Base-by-base conservation (phyloP, 352 stramenopile genomes). In the Peronospora farinosa region DNA sequence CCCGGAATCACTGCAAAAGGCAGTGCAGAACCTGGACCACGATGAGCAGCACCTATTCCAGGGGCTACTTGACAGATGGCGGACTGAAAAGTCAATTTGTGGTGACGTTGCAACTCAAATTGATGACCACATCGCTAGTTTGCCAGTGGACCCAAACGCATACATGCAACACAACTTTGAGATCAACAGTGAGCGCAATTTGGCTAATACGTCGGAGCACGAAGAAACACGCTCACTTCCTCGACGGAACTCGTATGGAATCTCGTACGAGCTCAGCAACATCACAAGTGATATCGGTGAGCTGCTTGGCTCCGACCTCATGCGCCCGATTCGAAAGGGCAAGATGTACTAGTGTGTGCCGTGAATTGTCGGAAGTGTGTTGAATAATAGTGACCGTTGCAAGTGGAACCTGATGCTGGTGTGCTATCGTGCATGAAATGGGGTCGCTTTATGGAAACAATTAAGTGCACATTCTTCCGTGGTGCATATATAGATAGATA, bases 401-500 rank as follows among this genome's bases (percentile, higher is more conserved):
- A 27, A 27, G 23, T 27, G 23, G 3, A 27, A 27, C 3, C 23
- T 7, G 23, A 27, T 27, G 23, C 23, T 27, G 23, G 23, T 27
- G 23, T 27, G 23, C 23, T 27, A 5, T 27, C 3, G 1, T 27
- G 23, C 23, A 2, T 27, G 23, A 27, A 27, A 27, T 27, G 23
- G 5, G 23, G 23, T n/a, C n/a, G n/a, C n/a, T n/a, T n/a, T n/a
- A n/a, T n/a, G n/a, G n/a, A n/a, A n/a, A n/a, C n/a, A n/a, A n/a
- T n/a, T n/a, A n/a, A n/a, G n/a, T n/a, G n/a, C n/a, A n/a, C n/a
- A n/a, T n/a, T n/a, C n/a, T n/a, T n/a, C n/a, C n/a, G n/a, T n/a
- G n/a, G n/a, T 93, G 60, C 78, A 93, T 65, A 93, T 86, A n/a
- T 84, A 88, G 9, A 92, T 87, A 0, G 9, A 92, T 87, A 0